Conservation (phyloP, 1,284 basidiomycete genomes). For the Heterobasidion annosum region DNA sequence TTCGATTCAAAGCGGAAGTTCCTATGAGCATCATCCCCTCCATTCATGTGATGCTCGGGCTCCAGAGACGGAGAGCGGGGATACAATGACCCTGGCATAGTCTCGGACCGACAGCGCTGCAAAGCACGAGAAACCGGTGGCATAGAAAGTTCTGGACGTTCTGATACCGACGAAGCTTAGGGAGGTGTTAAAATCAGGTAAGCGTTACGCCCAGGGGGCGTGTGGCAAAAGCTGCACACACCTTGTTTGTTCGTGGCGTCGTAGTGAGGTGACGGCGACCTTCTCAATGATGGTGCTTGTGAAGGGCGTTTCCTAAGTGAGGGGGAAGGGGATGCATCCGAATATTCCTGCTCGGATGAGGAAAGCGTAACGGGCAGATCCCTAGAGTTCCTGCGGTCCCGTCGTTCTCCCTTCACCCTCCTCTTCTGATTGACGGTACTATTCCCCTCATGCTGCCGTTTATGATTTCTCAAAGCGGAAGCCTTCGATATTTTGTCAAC, state of each 20-base stretch:
- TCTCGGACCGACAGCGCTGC: slow-evolving; percentile 36
- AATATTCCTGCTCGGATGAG: neutral
- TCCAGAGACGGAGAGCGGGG: slow-evolving; percentile 59
- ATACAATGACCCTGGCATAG: slow-evolving; percentile 74
- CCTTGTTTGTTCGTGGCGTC: neutral
- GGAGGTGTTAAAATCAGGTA: too few species aligned
- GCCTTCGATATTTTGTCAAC: neutral
- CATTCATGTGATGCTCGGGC: slow-evolving; percentile 25
- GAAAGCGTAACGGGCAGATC: neutral
- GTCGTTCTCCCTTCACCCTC: neutral
- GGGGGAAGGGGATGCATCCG: neutral
- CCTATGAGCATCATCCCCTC: slow-evolving; percentile 16
- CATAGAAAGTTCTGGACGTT: neutral
- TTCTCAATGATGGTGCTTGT: neutral
- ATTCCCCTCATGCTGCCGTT: neutral
- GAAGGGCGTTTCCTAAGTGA: neutral
- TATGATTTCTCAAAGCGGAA: neutral
- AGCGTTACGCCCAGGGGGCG: neutral
- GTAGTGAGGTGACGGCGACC: neutral
- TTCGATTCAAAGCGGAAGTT: slow-evolving; percentile 28
- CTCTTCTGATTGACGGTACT: neutral
- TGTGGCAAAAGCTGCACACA: neutral
- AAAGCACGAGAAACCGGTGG: slow-evolving; percentile 7
- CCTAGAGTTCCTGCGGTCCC: too few species aligned
- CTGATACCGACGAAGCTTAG: neutral